Base-by-base conservation (phyloP, 164 flowering plant genomes). In the Pachysandra terminalis region DNA sequence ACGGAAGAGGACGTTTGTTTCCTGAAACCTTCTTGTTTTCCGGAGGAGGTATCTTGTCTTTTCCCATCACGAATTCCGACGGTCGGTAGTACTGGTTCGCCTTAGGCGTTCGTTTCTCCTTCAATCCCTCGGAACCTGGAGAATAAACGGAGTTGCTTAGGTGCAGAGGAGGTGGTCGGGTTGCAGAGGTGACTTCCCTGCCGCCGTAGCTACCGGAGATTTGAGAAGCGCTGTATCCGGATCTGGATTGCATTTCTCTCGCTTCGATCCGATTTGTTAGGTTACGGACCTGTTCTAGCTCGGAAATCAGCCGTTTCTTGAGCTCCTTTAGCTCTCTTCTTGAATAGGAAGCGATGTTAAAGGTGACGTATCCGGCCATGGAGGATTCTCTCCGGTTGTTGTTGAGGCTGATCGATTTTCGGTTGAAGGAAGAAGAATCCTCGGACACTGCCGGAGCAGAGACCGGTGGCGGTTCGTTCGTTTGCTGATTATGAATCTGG, bases 191-290 rank as follows among this genome's bases (percentile, higher is more conserved):
- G 37, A 48, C 73, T 64, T 70, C 74, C 22, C 70, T 59, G 19
- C 59, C 66, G 25, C 69, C 72, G 17, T 58, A 48, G 35, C 32
- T 53, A n/a, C 71, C 68, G 37, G 77, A 60, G 48, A 68, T 57
- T 49, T 66, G 68, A 19, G 73, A 69, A 35, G 65, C 61, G 66
- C 74, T 72, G 56, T 63, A 55, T 37, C 74, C 76, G 35, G 86
- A 78, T 70, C 75, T 61, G 63, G 66, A 59, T 41, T 56, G 74
- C 19, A 75, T 54, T 21, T 80, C 83, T 6, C 82, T 77, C 0
- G 87, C 70, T 13, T 88, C 90, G 68, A 93, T 82, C 49, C 85
- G 85, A 19, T 70, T 74, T 21, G 54, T 70, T 40, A 91, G 59
- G 26, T 48, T 67, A 15, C 92, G 82, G 65, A n/a, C n/a, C n/a